Percentiles rank a stretch among this genome's conserved stretches.
Evolutionary conservation across 2,329 filamentous ascomycete species (phyloP).

Genomic region (Paecilomyces fulvus): DNA sequence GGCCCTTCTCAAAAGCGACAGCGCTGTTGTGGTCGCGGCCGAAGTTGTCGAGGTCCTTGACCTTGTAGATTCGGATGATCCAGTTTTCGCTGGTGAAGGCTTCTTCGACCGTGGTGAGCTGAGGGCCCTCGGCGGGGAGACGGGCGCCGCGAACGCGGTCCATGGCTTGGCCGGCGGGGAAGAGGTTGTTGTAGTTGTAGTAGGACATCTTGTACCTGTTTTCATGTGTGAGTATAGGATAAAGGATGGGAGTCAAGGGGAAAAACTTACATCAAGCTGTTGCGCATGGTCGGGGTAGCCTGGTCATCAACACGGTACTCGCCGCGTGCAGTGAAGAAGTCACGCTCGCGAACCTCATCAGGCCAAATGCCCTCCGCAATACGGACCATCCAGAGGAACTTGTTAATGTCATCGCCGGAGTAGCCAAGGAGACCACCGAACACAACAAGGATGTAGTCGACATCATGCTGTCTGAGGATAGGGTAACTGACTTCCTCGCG

Average conservation of each 20-base stretch:
- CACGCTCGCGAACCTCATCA: slow-evolving; percentile 94
- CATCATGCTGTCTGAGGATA: slow-evolving; percentile 96
- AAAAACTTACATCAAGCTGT: slow-evolving; percentile 89
- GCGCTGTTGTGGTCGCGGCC: slow-evolving; percentile 73
- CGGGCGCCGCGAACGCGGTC: slow-evolving; percentile 79
- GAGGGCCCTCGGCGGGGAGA: slow-evolving; percentile 75
- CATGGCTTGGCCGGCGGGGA: slow-evolving; percentile 80
- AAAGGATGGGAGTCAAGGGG: not conserved
- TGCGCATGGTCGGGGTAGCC: slow-evolving; percentile 94
- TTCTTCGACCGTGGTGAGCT: slow-evolving; percentile 84
- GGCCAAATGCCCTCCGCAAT: slow-evolving; percentile 99
- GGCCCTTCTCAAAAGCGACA: slow-evolving; percentile 43
- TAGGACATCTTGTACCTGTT: slow-evolving; percentile 99
- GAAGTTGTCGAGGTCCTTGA: slow-evolving; percentile 96
- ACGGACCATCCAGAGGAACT: slow-evolving; percentile 99
- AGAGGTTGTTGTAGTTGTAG: slow-evolving; percentile 90
- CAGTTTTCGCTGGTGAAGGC: slow-evolving; percentile 99
- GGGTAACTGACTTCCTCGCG: slow-evolving; percentile 96
- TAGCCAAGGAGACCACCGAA: slow-evolving; percentile 95
- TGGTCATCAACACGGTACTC: slow-evolving; percentile 93
- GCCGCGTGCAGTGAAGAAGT: slow-evolving; percentile 87
- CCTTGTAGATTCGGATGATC: slow-evolving; percentile 99
- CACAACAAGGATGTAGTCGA: slow-evolving; percentile 96
- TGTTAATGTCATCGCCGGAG: slow-evolving; percentile 98
- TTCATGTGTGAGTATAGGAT: slow-evolving; percentile 12